Base-by-base conservation (phyloP, 2,329 filamentous ascomycete genomes). In the Xylariomycetidae sp. region DNA sequence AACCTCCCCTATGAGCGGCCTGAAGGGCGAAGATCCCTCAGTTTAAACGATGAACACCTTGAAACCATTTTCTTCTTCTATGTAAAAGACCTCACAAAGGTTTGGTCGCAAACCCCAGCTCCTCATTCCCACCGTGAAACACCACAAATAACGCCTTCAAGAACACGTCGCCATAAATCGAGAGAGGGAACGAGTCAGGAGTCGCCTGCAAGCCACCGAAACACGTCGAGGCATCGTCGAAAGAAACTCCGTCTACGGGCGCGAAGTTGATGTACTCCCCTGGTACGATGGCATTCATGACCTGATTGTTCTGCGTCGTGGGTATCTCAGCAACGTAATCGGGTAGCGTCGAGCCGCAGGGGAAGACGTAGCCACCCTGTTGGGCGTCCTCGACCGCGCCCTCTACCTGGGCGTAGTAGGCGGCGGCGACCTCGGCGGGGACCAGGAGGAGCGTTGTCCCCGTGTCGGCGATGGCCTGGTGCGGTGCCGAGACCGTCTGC, bases 131-230 rank as follows among this genome's bases (percentile, higher is more conserved):
- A 3, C 62, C 57, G 48, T 82, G 72, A 45, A 82, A 83, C 22
- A 85, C 71, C 20, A 77, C 77, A 48, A 80, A 85, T 52, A 81
- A 75, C 46, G 69, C 69, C 72, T 85, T 85, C 35, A 85, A 66
- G 63, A 85, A 82, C 44, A 82, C 67, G 46, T 85, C 80, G 9
- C 82, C 82, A 41, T 82, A 80, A 51, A 86, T 85, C 38, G 67
- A 71, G 52, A 82, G 67, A 5, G 69, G 69, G 29, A 82, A 59
- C n/a, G 69, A 73, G 2, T 58, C 51, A 0, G 53, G 45, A 48
- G 73, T 67, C 43, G 61, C 62, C 67, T 86, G 81, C 33, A 85
- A 70, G 29, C 81, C 81, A 33, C 81, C 81, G 46, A 70, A 84
- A 67, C 82, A 86, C 27, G 62, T 56, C 47, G 30, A 72, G 40